Base-by-base conservation (phyloP, 345 rosid species). In the Lumnitzera littorea region DNA sequence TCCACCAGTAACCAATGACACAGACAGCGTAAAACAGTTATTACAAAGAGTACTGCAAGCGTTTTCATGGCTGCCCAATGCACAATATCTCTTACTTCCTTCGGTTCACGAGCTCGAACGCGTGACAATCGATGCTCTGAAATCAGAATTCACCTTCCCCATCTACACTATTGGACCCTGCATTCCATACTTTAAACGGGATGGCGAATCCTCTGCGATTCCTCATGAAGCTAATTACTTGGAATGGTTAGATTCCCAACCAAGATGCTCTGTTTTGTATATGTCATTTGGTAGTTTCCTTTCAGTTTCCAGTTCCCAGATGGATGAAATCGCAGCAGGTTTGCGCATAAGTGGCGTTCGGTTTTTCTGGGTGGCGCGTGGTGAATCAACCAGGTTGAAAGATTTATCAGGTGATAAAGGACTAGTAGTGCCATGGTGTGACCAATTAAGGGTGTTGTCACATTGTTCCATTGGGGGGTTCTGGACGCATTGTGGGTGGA, bases 361-460 rank as follows among this genome's bases (percentile, higher is more conserved):
- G 58, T 78, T 58, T 65, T 41, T 82, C 57, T 78, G 75, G 81
- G 79, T 76, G 71, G 62, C 59, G 12, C 70, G 80, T 0, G 66
- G 56, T 1, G 71, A 64, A 31, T 48, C 49, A 55, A 25, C 43
- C 4, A 11, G 46, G 55, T 13, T 57, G 31, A 25, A 56, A 47
- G 63, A 63, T 2, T 3, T 15, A 27, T 60, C 55, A 11, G 61
- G 69, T 11, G 65, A 60, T 5, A 46, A 1, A 58, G 76, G 84
- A 16, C 9, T 76, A 15, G 70, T 76, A 56, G 59, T 82, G 48
- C 72, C 83, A 12, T 88, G 86, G 90, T 80, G 92, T 23, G 78
- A 82, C 54, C 92, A 83, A 61, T 48, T 75, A 51, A 76, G 48
- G 55, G 79, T 75, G 59, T 36, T 75, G 61, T 52, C 20, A 3